Conservation (phyloP, 176 grass and related monocot genomes). For the Sorghum bicolor region DNA sequence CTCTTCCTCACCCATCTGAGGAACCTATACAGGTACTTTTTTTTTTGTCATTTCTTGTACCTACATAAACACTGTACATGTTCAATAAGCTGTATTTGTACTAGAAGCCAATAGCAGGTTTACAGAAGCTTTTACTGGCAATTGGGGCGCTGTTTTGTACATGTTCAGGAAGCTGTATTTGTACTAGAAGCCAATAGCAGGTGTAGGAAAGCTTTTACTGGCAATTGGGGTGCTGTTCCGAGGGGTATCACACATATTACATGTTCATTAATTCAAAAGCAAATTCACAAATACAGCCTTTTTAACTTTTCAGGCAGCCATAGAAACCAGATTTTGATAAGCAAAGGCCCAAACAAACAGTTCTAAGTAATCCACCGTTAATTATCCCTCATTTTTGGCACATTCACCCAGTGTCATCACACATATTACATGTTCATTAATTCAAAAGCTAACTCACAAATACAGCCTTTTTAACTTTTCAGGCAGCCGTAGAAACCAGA, state of each 20-base stretch:
- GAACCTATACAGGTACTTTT: conserved; percentile 72
- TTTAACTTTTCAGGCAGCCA: neutral
- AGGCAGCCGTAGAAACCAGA: neutral
- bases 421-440: neutral
- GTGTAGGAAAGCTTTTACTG: neutral
- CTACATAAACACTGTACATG: neutral
- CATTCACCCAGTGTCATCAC: too few relatives aligned
- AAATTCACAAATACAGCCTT: neutral
- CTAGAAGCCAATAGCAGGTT: neutral
- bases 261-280: neutral
- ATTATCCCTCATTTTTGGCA: too few relatives aligned
- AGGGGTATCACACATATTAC: neutral
- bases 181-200: neutral
- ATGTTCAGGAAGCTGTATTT: neutral
- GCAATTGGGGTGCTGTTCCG: neutral
- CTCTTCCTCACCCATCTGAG: conserved; percentile 77
- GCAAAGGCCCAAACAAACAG: neutral
- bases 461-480: neutral
- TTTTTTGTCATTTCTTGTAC: neutral
- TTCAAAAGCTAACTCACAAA: neutral
- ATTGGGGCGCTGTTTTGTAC: neutral
- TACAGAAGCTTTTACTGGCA: neutral
- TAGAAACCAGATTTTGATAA: neutral
- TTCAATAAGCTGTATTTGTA: neutral
- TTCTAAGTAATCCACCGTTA: neutral